Conservation (phyloP, 2,329 filamentous ascomycete genomes). For the Blastomyces silverae region DNA sequence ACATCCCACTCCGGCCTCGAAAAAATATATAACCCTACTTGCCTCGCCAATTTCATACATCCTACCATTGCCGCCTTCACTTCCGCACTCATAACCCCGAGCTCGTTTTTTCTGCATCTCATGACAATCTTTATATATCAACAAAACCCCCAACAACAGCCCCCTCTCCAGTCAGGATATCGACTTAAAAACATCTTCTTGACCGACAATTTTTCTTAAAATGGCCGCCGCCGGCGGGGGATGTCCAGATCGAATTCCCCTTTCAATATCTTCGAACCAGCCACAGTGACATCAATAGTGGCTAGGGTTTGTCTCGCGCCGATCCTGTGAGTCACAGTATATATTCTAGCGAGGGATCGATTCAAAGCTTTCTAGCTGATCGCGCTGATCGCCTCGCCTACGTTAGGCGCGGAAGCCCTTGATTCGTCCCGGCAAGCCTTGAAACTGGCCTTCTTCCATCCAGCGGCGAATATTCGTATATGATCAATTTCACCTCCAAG, state of each 20-base stretch:
- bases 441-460: background rate
- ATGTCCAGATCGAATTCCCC: background rate
- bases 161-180: background rate
- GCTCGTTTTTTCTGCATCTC: background rate
- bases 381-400: background rate
- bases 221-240: background rate
- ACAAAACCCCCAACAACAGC: background rate
- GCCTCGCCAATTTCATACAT: background rate
- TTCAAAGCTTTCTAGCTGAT: background rate
- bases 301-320: background rate
- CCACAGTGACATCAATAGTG: background rate
- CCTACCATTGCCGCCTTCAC: background rate
- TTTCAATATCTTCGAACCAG: background rate
- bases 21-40: background rate
- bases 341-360: background rate
- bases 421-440: background rate
- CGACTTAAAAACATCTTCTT: background rate
- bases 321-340: background rate
- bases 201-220: background rate
- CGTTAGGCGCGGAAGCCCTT: background rate
- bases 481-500: background rate
- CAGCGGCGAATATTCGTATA: background rate
- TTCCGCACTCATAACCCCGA: background rate
- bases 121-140: background rate
- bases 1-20: background rate